phyloP scores from a whole-genome alignment of 371 early-diverging fungal genomes.

The Saksenaea vasiformis region DNA sequence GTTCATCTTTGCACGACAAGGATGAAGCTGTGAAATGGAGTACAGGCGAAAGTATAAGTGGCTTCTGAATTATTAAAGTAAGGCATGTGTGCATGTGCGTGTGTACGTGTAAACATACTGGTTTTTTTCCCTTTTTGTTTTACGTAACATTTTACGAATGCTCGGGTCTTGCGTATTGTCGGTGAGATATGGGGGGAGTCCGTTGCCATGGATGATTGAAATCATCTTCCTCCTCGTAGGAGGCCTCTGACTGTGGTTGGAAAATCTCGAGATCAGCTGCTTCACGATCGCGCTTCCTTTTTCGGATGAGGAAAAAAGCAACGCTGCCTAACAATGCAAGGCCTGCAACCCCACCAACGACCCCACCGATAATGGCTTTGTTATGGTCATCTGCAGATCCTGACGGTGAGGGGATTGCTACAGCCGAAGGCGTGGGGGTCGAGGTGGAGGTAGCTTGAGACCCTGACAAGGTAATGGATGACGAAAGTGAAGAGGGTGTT shows the following conservation, averaged over 20 bases:
- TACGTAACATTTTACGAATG: constrained; percentile 2
- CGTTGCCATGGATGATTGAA: neutral
- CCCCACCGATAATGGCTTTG: constrained; percentile 37
- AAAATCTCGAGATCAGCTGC: constrained; percentile 33
- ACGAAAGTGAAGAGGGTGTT: neutral
- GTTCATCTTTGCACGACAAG: neutral
- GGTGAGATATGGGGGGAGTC: neutral
- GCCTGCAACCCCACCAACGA: constrained; percentile 37
- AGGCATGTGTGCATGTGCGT: constrained; percentile 3
- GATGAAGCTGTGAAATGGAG: neutral
- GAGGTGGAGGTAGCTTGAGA: neutral
- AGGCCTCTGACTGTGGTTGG: constrained; percentile 21
- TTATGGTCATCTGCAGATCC: neutral
- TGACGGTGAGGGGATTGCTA: neutral
- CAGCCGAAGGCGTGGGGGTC: neutral
- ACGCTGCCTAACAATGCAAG: constrained; percentile 24
- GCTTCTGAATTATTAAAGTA: neutral
- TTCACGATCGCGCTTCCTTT: constrained; percentile 12
- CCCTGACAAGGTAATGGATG: neutral
- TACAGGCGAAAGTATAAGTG: neutral
- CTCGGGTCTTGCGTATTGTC: neutral
- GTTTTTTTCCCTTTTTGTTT: neutral
- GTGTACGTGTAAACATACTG: constrained; percentile 1
- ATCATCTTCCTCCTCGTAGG: constrained; percentile 19
- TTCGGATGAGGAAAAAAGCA: constrained; percentile 27